Conservation (phyloP, 148 eudicot genomes). For the Amaranthus hypochondriacus region DNA sequence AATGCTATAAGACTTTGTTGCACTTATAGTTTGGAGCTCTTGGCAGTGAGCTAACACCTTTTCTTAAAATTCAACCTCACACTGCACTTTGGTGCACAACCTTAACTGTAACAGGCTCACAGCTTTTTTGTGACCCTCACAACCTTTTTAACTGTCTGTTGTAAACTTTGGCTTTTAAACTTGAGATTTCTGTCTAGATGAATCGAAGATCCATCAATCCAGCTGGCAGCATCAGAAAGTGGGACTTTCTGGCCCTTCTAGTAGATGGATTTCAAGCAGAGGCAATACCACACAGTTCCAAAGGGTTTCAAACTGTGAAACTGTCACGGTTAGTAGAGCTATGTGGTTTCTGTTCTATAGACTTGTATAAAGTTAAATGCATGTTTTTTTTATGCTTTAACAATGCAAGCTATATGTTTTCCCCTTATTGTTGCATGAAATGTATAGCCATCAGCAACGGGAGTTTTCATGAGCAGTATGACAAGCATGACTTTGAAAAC, state of each 20-base stretch:
- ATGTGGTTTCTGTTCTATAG: conserved; percentile 12
- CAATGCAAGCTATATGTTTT: not conserved
- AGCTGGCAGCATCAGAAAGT: conserved; percentile 32
- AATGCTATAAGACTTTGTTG: too few relatives aligned
- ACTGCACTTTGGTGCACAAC: too few relatives aligned
- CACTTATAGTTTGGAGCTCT: too few relatives aligned
- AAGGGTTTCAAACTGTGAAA: conserved; percentile 30
- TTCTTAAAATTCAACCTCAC: too few relatives aligned
- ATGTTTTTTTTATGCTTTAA: conserved; percentile 2
- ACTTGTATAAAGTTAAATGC: conserved; percentile 8
- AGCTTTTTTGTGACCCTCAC: too few relatives aligned
- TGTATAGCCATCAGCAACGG: conserved; percentile 26
- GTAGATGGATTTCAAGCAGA: conserved; percentile 33
- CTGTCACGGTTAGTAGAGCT: conserved; percentile 30
- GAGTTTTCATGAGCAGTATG: conserved; percentile 22
- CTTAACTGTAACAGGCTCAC: too few relatives aligned
- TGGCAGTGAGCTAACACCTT: too few relatives aligned
- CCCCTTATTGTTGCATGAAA: not conserved
- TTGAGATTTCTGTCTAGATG: conserved; percentile 34
- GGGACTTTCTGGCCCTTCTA: conserved; percentile 23
- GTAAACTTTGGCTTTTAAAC: not conserved
- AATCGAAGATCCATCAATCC: conserved; percentile 25
- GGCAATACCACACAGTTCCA: conserved; percentile 28
- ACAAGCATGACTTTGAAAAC: conserved; percentile 21
- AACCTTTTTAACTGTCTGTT: not conserved